Percentiles rank a stretch among this genome's conserved stretches.
These are phyloP conservation scores for Flaveria sonorensis DNA, from an alignment of 129 eudicot species.

Conservation along the genomic window DNA sequence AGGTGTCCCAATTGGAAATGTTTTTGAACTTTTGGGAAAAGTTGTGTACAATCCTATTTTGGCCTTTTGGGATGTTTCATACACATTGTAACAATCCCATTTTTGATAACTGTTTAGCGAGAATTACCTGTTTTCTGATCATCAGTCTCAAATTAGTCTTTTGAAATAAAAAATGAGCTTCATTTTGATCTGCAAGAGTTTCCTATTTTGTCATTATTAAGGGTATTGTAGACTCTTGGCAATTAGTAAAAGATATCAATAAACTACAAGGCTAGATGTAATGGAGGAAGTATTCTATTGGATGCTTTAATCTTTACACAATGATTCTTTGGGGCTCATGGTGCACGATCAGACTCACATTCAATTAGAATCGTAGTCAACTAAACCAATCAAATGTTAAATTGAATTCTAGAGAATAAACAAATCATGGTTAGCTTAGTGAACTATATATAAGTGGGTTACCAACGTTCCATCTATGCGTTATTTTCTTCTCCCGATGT, in stretches of 20 bases:
- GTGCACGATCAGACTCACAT: background rate
- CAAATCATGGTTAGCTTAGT: background rate
- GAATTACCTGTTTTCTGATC: background rate
- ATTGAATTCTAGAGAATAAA: background rate
- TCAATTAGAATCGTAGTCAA: background rate
- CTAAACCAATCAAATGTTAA: background rate
- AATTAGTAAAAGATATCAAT: slow-evolving; percentile 7
- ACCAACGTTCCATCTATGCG: background rate
- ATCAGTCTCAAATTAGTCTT: background rate
- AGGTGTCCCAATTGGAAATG: slow-evolving; percentile 6
- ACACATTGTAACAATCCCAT: background rate
- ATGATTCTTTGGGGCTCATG: background rate
- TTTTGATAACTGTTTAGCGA: background rate
- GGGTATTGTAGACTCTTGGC: slow-evolving; percentile 7
- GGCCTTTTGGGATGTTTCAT: background rate
- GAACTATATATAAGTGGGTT: slow-evolving; percentile 7
- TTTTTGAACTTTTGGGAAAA: background rate
- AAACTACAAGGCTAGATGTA: too few relatives aligned
- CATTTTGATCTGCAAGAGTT: background rate
- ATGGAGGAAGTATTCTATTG: too few relatives aligned
- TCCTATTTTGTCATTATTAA: background rate
- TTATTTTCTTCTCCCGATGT: background rate
- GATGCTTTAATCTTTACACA: background rate
- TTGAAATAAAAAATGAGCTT: background rate
- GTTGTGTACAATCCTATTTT: background rate